Evolutionary conservation across 176 grass and related monocot genomes (phyloP).

Genomic region (Triticum dicoccoides): DNA sequence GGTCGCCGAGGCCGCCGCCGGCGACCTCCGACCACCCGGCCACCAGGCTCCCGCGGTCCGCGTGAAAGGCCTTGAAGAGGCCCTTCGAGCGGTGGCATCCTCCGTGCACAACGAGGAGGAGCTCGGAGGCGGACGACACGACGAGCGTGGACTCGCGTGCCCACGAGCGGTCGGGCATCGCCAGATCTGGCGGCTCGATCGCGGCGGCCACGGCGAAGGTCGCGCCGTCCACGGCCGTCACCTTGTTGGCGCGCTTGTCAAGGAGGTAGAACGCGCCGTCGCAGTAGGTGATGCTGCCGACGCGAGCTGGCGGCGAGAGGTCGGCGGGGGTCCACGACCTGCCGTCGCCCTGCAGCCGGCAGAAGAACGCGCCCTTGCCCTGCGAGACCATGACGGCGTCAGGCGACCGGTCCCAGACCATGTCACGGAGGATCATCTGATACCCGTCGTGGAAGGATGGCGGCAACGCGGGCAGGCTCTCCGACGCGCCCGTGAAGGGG

Average conservation of each 20-base stretch:
- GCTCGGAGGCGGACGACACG: neutral
- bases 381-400: slow-evolving; percentile 3
- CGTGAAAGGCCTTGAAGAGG: slow-evolving; percentile 2
- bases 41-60: neutral
- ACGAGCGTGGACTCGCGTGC: neutral
- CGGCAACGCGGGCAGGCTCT: neutral
- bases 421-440: neutral
- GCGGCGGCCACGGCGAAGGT: neutral
- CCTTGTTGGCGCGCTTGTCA: neutral
- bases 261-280: slow-evolving; percentile 20
- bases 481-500: neutral
- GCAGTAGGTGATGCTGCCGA: slow-evolving; percentile 20
- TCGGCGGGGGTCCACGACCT: neutral
- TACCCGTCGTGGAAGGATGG: neutral
- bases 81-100: neutral
- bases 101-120: neutral
- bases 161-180: neutral
- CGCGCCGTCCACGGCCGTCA: neutral
- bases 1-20: neutral
- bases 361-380: neutral
- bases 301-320: no score
- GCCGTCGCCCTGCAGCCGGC: neutral
- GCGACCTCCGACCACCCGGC: slow-evolving; percentile 1
- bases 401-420: slow-evolving; percentile 1
- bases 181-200: neutral